A percentile compares a stretch with the other conserved stretches of the same genome.
Conservation (phyloP, 331 rosid species). For the Telfairia occidentalis region DNA sequence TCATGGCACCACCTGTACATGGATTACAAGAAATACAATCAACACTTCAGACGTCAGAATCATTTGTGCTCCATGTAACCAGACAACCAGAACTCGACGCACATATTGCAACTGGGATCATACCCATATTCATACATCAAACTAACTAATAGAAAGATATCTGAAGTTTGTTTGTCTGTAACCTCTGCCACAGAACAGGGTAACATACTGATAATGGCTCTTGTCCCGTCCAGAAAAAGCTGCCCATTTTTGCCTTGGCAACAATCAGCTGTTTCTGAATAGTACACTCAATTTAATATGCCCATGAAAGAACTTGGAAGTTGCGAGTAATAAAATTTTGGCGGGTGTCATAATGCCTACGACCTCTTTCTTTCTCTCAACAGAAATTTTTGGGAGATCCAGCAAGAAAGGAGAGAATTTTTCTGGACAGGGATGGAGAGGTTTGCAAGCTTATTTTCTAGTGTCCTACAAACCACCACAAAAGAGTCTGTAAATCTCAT, state of each 20-base stretch:
- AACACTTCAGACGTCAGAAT: not conserved
- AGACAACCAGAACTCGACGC: not conserved
- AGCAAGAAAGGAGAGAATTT: too few species aligned
- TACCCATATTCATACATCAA: not conserved
- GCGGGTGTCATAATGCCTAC: not conserved
- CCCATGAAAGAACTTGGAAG: not conserved
- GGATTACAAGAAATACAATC: not conserved
- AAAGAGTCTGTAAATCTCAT: too few species aligned
- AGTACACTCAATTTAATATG: not conserved
- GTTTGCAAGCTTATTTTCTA: too few species aligned
- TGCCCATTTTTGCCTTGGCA: not conserved
- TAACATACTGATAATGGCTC: not conserved
- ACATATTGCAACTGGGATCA: not conserved
- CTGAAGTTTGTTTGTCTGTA: not conserved
- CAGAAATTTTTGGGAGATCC: not conserved
- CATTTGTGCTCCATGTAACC: not conserved
- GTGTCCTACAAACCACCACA: too few species aligned
- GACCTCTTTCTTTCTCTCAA: not conserved
- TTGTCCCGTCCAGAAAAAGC: not conserved
- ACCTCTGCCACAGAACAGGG: not conserved
- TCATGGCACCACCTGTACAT: constrained; percentile 89
- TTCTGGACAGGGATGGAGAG: too few species aligned
- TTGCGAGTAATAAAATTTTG: not conserved
- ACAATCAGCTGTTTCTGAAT: not conserved
- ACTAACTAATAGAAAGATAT: not conserved